These are phyloP conservation scores for Leptographium wingfieldii DNA, from an alignment of 2,329 filamentous ascomycete genomes.

Conservation along the genomic window DNA sequence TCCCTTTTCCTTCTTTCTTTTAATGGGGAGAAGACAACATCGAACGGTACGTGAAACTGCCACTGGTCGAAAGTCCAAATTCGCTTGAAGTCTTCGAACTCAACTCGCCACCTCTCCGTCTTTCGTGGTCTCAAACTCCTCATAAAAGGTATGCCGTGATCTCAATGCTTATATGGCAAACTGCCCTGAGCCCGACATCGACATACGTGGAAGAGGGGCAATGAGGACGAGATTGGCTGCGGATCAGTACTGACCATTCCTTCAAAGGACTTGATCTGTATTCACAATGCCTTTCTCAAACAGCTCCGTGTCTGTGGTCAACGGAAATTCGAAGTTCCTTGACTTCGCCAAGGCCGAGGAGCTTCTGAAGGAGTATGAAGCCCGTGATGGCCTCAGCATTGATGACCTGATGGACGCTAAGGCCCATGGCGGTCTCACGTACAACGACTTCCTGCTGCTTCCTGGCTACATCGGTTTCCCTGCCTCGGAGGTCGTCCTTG, in stretches of 20 bases:
- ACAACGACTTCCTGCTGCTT: constrained; percentile 96
- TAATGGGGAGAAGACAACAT: constrained; percentile 17
- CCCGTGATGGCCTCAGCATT: constrained; percentile 76
- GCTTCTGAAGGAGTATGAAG: constrained; percentile 67
- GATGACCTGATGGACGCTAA: constrained; percentile 81
- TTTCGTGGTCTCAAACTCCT: neutral
- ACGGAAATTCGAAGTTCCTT: constrained; percentile 45
- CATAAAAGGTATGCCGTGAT: neutral
- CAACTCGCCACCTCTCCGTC: neutral
- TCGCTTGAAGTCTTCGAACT: constrained; percentile 15
- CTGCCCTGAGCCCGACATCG: neutral
- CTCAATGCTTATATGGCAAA: neutral
- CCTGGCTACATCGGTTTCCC: constrained; percentile 98
- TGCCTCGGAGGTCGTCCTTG: constrained; percentile 75
- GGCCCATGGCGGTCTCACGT: constrained; percentile 86
- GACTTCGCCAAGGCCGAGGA: constrained; percentile 68
- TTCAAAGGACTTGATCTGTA: neutral
- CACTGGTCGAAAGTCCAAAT: constrained; percentile 14
- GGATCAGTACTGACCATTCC: neutral
- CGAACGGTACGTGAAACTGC: constrained; percentile 15
- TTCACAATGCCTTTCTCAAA: constrained; percentile 60
- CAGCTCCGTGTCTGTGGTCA: constrained; percentile 43
- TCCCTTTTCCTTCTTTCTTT: constrained; percentile 15
- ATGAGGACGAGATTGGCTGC: neutral
- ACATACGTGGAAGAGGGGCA: neutral